These are phyloP conservation scores for Paecilomyces formosus DNA, from an alignment of 2,329 filamentous ascomycete genomes.

Conservation along the genomic window DNA sequence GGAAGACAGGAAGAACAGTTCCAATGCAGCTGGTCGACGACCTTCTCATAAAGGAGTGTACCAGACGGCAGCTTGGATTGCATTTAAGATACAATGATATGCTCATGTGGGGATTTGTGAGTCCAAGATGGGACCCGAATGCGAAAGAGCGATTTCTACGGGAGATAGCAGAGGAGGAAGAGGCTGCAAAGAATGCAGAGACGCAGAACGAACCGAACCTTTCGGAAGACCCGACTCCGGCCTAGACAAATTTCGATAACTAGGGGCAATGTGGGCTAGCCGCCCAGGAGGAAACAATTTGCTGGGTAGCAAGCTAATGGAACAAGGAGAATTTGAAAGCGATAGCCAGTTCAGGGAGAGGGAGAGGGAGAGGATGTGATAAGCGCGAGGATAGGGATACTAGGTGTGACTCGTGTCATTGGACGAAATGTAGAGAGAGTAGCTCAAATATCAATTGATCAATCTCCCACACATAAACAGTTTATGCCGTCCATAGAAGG, in stretches of 20 bases:
- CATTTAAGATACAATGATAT: slow-evolving; percentile 49
- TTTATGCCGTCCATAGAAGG: background rate
- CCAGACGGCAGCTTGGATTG: slow-evolving; percentile 47
- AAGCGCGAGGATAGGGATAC: background rate
- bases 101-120: slow-evolving; percentile 56
- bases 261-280: background rate
- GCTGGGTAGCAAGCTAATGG: no score
- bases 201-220: slow-evolving; percentile 26
- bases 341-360: no score
- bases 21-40: slow-evolving; percentile 54
- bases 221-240: background rate
- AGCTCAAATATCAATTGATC: background rate
- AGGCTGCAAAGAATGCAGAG: slow-evolving; percentile 38
- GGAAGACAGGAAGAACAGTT: slow-evolving; percentile 22
- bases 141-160: slow-evolving; percentile 46
- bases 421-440: background rate
- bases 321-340: no score
- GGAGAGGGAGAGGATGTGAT: background rate
- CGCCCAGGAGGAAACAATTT: background rate
- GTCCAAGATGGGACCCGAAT: slow-evolving; percentile 46
- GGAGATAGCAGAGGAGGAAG: no score
- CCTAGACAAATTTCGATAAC: background rate
- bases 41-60: slow-evolving; percentile 50
- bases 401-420: background rate
- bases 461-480: no score